Conservation (phyloP, 805 yeast species). For the Ascoidea asiatica region DNA sequence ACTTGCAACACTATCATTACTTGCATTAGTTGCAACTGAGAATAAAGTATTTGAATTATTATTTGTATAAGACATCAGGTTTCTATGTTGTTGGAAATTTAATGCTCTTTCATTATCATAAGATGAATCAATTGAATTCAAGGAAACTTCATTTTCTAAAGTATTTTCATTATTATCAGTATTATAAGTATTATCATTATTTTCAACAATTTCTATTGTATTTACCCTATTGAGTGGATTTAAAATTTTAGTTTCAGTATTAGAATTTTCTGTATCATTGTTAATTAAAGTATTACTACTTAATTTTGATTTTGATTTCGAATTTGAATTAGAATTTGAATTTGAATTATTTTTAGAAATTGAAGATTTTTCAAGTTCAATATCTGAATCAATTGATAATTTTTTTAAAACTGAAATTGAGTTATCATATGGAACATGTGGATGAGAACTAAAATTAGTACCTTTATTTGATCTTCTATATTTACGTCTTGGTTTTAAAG, state of each 20-base stretch:
- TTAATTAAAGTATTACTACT: constrained; percentile 5
- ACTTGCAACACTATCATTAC: neutral
- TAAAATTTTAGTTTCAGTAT: no score
- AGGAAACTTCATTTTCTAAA: no score
- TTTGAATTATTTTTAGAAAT: neutral
- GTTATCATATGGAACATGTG: neutral
- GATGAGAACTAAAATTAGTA: neutral
- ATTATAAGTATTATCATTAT: no score
- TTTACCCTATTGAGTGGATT: no score
- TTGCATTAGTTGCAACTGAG: neutral
- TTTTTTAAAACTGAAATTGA: no score
- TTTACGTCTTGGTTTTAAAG: constrained; percentile 11
- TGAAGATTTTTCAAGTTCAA: neutral
- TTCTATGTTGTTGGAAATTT: no score
- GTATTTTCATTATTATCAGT: neutral
- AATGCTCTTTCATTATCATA: no score
- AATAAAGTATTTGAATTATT: neutral
- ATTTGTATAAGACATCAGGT: no score
- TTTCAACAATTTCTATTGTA: no score
- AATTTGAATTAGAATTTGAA: no score
- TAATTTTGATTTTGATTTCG: neutral
- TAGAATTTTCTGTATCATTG: neutral
- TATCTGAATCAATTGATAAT: no score
- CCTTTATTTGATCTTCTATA: constrained; percentile 4
- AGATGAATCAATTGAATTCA: neutral